Evolutionary conservation across 2,329 filamentous ascomycete species (phyloP), one percentile per base, ranked within the genome.

Genomic region (Oidium heveae): DNA sequence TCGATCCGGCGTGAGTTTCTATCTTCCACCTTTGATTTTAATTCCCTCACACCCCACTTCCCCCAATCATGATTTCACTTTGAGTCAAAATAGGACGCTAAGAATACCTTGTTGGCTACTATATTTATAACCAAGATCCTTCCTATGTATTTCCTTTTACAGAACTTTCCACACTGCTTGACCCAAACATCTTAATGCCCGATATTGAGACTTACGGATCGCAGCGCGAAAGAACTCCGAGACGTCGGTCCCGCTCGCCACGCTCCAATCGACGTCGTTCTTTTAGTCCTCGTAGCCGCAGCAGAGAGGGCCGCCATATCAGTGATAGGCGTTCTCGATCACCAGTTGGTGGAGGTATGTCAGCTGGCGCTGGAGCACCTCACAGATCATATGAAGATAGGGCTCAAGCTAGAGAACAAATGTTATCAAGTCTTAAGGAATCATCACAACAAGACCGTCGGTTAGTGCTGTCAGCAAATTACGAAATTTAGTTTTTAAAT

Each of bases 401-500:
- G 64, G 73, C 78, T 59, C 80, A 75, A 59, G 83, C 84, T 64
- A 88, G 91, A 70, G 87, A 94, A 70, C 82, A 87, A 68, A 95
- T 94, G 86, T 93, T 96, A 86, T 83, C 80, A 70, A 87, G 79
- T 67, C 82, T 95, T 63, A 82, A 87, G 66, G 91, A 96, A 66
- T 84, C 85, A 49, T 96, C 91, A 58, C 91, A 96, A 69, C 91
- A 98, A 72, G 91, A 98, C 75, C 89, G 91, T 66, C 88, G 91
- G 58, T 60, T 43, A 55, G 58, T 58, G 46, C 7, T 8, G 7
- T 8, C 7, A 50, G 7, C n/a, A 28, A 20, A 18, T 8, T 8
- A 32, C 1, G 7, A 32, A 6, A 1, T 8, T 46, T 4, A 22
- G 1, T 1, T 46, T 18, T 46, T 13, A 2, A 16, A 28, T 16